These are phyloP conservation scores for Funneliformis geosporum DNA, from an alignment of 192 early-diverging fungal species.

Conservation along the genomic window DNA sequence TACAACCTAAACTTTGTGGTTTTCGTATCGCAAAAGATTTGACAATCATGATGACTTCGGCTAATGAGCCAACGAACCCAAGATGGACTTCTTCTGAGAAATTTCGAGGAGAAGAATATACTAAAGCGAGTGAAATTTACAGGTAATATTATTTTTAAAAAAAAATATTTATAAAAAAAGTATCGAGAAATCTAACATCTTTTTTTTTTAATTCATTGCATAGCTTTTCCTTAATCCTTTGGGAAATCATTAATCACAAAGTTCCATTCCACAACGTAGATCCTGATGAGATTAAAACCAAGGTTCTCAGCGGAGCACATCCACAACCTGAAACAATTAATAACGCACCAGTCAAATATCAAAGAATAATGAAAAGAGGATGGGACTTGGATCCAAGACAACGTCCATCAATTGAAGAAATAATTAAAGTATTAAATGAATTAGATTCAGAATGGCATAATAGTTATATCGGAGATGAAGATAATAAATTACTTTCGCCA, in stretches of 20 bases:
- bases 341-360: constrained; percentile 39
- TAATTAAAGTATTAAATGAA: background rate
- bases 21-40: background rate
- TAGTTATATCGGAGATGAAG: background rate
- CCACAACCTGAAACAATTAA: background rate
- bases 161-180: background rate
- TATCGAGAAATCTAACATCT: background rate
- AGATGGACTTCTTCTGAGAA: background rate
- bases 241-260: background rate
- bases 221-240: too few relatives aligned
- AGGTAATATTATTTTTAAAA: background rate
- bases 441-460: background rate
- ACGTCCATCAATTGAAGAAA: constrained; percentile 36
- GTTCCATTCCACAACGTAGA: background rate
- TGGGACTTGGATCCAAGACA: constrained; percentile 38
- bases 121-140: background rate
- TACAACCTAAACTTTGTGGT: background rate
- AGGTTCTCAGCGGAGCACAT: background rate
- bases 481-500: background rate
- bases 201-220: too few relatives aligned
- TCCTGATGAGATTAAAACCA: background rate
- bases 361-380: constrained; percentile 38
- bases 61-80: background rate
- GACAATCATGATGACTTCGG: background rate
- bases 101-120: constrained; percentile 1